A percentile compares a stretch with the other conserved stretches of the same genome.
phyloP scores from a whole-genome alignment of 2,329 filamentous ascomycete species.

The Botrytis aclada region DNA sequence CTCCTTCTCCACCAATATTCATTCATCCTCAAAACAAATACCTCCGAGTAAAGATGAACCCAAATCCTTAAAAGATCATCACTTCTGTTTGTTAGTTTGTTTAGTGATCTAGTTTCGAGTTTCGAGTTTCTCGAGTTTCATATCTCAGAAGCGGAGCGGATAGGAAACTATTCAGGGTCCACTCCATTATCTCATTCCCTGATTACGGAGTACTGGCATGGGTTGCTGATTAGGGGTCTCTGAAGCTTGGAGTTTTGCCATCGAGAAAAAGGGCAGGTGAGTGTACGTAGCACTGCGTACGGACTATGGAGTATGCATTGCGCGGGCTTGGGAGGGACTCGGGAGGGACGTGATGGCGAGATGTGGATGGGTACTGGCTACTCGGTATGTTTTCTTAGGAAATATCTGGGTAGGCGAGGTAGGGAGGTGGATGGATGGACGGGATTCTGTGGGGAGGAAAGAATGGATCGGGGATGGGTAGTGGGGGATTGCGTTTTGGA shows the following conservation, averaged over 20 bases:
- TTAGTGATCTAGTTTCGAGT: too few species aligned
- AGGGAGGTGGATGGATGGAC: too few species aligned
- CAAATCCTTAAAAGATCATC: not conserved
- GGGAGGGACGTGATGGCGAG: too few species aligned
- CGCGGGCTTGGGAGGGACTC: not conserved
- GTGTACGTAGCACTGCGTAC: too few species aligned
- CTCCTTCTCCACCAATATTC: too few species aligned
- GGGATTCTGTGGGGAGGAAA: not conserved
- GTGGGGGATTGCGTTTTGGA: not conserved
- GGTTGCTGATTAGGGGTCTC: not conserved
- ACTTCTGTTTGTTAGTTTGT: too few species aligned
- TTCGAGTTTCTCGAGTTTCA: not conserved
- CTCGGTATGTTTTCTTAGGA: too few species aligned
- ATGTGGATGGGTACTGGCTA: too few species aligned
- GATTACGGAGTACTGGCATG: not conserved
- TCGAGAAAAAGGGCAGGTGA: not conserved
- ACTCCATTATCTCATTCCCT: not conserved
- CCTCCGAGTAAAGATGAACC: not conserved
- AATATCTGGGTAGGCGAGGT: not conserved
- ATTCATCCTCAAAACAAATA: not conserved
- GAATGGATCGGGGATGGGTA: not conserved
- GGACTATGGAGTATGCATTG: not conserved
- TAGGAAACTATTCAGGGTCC: not conserved
- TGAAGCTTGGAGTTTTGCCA: not conserved
- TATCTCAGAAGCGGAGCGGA: not conserved